These are phyloP conservation scores for Pleurotus cornucopiae DNA, from an alignment of 768 basidiomycete species.

Conservation along the genomic window DNA sequence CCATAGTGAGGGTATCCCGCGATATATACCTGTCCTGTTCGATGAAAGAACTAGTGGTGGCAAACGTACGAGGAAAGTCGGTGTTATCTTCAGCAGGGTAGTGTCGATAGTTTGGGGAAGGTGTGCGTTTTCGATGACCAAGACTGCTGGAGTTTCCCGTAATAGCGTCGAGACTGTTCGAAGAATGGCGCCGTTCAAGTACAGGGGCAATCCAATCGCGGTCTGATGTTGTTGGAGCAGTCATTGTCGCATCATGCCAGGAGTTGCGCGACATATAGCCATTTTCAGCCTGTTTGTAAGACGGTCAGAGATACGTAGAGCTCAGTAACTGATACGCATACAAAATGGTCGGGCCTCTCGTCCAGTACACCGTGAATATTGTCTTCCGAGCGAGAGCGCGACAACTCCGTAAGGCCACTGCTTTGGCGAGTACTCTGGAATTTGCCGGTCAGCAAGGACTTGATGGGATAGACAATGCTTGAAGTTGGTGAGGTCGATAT, in stretches of 20 bases:
- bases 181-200: not conserved
- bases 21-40: not conserved
- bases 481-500: not conserved
- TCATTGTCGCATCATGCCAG: too few relatives aligned
- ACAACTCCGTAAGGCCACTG: not conserved
- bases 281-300: too few relatives aligned
- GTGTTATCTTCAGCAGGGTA: not conserved
- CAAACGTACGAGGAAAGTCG: not conserved
- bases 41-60: not conserved
- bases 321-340: too few relatives aligned
- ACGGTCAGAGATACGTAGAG: too few relatives aligned
- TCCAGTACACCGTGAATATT: not conserved
- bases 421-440: not conserved
- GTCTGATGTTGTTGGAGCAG: not conserved
- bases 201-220: not conserved
- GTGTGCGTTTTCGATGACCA: not conserved
- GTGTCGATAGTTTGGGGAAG: not conserved
- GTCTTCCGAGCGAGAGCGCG: conserved; percentile 1
- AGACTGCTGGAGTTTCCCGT: not conserved
- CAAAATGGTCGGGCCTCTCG: too few relatives aligned
- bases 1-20: not conserved
- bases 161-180: not conserved
- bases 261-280: too few relatives aligned
- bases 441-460: not conserved
- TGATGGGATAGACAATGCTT: conserved; percentile 3